These are phyloP conservation scores for Cryptococcus jaspeensis DNA, from an alignment of 1,284 basidiomycete genomes.

Conservation along the genomic window DNA sequence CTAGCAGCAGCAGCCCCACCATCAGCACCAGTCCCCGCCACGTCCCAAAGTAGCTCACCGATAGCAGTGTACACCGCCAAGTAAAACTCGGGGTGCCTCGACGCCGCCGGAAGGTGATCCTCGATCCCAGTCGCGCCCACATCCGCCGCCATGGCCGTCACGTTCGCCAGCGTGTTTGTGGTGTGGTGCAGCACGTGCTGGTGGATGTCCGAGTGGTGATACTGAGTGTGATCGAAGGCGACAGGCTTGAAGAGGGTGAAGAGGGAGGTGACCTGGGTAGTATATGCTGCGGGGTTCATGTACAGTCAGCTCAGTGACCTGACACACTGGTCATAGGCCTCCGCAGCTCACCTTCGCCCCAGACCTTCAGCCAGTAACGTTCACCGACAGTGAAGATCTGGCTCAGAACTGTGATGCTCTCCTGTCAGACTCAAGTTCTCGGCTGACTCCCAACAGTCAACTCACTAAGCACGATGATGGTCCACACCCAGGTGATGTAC, in stretches of 20 bases:
- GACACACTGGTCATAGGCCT: background rate
- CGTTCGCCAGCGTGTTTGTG: background rate
- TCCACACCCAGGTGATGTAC: constrained; percentile 43
- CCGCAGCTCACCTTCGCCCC: constrained; percentile 48
- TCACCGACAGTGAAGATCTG: constrained; percentile 56
- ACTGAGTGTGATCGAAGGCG: constrained; percentile 9
- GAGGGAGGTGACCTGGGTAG: constrained; percentile 16
- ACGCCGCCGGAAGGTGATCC: constrained; percentile 47
- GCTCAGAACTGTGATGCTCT: constrained; percentile 16
- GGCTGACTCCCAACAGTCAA: background rate
- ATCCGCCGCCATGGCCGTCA: background rate
- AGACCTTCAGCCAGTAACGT: constrained; percentile 70
- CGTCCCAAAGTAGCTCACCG: constrained; percentile 10
- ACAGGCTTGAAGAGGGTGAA: constrained; percentile 22
- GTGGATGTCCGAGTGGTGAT: constrained; percentile 20
- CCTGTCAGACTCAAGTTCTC: background rate
- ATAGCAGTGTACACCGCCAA: constrained; percentile 48
- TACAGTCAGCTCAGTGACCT: background rate
- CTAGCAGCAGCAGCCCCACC: constrained; percentile 1
- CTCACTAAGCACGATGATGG: constrained; percentile 37
- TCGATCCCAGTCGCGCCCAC: constrained; percentile 4
- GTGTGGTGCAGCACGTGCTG: constrained; percentile 34
- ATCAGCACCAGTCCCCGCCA: background rate
- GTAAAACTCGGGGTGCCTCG: constrained; percentile 50
- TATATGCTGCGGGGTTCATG: constrained; percentile 28